Evolutionary conservation across 164 flowering plant species (phyloP), one percentile per base, ranked within the genome.

Genomic region (Malania oleifera): DNA sequence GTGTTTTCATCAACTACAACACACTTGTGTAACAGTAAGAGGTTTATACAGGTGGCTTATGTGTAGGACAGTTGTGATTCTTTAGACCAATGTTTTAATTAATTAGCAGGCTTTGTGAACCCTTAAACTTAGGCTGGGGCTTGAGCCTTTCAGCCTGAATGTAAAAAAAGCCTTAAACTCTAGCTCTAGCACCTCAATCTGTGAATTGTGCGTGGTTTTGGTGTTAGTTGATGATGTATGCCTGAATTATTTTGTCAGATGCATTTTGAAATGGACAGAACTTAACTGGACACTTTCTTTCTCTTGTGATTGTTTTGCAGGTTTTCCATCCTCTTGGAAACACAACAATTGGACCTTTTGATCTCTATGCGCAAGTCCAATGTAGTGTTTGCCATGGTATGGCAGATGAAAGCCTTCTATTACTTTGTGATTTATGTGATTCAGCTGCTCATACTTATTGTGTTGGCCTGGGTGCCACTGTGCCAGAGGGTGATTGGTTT

Each of bases 401-500:
- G 17, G 50, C 39, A 7, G 83, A 85, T 68, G 92, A 87, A 22
- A 49, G 43, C 70, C 81, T 81, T 63, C 60, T 83, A 20, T 57
- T 87, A 28, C 79, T 87, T 22, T 87, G 95, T 72, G 88, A 86
- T 68, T 85, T 87, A 39, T 91, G 96, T 70, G 96, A 87, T 65
- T 60, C 82, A 1, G 87, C 85, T 44, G 60, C 81, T 63, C 96
- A 91, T 68, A 81, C 91, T 19, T 86, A 81, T 59, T 90, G 97
- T 67, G 79, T 80, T 71, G 97, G 95, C 29, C 75, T 87, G 49
- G 92, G 89, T 56, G 20, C 19, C 26, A 76, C 80, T 57, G 82
- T 90, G 27, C 97, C 95, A 19, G 86, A 87, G 57, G 91, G 89
- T 65, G 87, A 87, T 69, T 87, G 93, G 95, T 86, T 77, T 63